Evolutionary conservation across 2,329 filamentous ascomycete genomes (phyloP), one percentile per base, ranked within the genome.

Genomic region (Alternaria sp.): DNA sequence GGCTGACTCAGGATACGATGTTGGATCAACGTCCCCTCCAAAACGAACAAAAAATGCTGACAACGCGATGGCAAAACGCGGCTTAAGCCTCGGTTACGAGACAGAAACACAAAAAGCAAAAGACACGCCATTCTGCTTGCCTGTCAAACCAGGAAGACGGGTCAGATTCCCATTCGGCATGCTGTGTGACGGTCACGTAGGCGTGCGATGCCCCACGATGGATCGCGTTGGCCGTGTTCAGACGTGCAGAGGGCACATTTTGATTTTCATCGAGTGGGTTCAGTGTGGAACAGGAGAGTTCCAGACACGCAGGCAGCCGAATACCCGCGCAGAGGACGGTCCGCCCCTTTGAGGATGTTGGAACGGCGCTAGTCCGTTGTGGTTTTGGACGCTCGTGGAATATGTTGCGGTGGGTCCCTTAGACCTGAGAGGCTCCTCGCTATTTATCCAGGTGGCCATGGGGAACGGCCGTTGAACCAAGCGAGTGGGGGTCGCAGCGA

Each of bases 141-240:
- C 59, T 70, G 59, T 64, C 62, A 63, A 67, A 64, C 68, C 64
- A 67, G 55, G 60, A 58, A 59, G 57, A 55, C 63, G 71, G 71
- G 49, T 62, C 60, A 23, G 18, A 11, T 58, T 60, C 62, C 64
- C 49, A 71, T 72, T 70, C 62, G 70, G 44, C 61, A 56, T 44
- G 44, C 7, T 55, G 46, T 57, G 37, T 50, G 46, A 23, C n/a
- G 6, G 50, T 49, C 43, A 55, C 33, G 45, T 60, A 26, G 62
- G 55, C 51, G 46, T 47, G 54, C 58, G 43, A 62, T 54, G 53
- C 41, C 15, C 43, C 37, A 60, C 46, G 30, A 15, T 30, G 18
- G 23, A 33, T 15, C 58, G 60, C 57, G 56, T 45, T 56, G 21
- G 55, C 41, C 28, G 58, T 53, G 47, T 53, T 37, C 55, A 54